Base-by-base conservation (phyloP, 208 protist species). In the Vickermania spadyakhi region DNA sequence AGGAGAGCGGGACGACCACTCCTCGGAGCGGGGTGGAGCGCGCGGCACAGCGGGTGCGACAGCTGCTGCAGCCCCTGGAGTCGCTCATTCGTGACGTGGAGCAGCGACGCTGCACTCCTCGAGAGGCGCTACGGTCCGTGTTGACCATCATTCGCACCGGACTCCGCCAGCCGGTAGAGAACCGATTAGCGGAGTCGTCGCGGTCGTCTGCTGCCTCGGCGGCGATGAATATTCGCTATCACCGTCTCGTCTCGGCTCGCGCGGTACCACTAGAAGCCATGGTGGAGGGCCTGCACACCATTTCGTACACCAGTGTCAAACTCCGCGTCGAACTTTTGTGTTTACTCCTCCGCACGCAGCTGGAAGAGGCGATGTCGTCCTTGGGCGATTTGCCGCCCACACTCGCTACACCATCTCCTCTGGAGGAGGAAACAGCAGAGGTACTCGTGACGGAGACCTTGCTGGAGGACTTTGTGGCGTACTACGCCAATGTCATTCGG, bases 301-400 rank as follows among this genome's bases (percentile, higher is more conserved):
- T 84, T 0, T 64, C 73, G 28, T 89, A 78, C 59, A 76, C 83
- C 18, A 84, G 78, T 52, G 70, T 76, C 25, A 83, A 86, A 64
- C 72, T 91, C 41, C 75, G 76, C 21, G 53, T 86, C 14, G 84
- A 91, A 67, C 60, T 83, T 52, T 66, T 79, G 56, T 3, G 65
- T 2, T 62, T 73, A 45, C 70, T 72, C 52, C 52, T 91, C 28
- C 71, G 61, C 18, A 64, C 50, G 5, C 75, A 71, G 13, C 45
- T 86, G n/a, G 25, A 68, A 29, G 54, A 57, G 28, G 77, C 80
- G 60, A 57, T 84, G 28, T 18, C 31, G 25, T 7, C 1, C 18
- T 27, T 31, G 14, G 42, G 3, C 27, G 21, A 14, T 55, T 26
- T 42, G 29, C 28, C 7, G 23, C 21, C 41, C 53, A 13, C 55